A percentile compares a stretch with the other conserved stretches of the same genome.
These are phyloP conservation scores for Crithidia brevicula DNA, from an alignment of 208 protist genomes.

Conservation along the genomic window DNA sequence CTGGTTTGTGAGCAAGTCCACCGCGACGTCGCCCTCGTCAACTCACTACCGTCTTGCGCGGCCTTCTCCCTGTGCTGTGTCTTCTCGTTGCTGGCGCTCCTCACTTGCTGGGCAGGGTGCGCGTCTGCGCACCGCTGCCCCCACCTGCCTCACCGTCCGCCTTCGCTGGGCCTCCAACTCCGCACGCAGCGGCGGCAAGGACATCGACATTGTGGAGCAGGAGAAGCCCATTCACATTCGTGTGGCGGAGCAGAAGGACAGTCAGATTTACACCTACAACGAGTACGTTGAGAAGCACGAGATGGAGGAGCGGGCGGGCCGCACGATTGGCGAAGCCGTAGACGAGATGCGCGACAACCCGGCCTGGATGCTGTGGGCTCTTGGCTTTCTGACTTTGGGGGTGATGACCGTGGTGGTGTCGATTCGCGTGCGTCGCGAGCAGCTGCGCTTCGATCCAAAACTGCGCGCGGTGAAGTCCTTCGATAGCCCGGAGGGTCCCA, in stretches of 20 bases:
- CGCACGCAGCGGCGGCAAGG: conserved; percentile 58
- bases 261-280: conserved; percentile 80
- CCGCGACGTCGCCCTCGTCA: too few species aligned
- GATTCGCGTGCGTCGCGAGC: conserved; percentile 74
- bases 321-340: conserved; percentile 51
- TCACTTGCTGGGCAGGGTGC: neutral
- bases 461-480: conserved; percentile 77
- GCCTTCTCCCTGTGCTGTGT: too few species aligned
- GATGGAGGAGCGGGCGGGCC: conserved; percentile 42
- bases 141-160: neutral
- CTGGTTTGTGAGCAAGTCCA: neutral
- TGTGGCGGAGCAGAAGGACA: conserved; percentile 74
- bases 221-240: conserved; percentile 76
- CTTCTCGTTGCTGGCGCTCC: neutral
- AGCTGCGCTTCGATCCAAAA: conserved; percentile 79
- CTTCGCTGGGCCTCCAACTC: conserved; percentile 35
- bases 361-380: conserved; percentile 78
- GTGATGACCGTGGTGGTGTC: conserved; percentile 78
- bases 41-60: too few species aligned
- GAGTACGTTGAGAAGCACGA: conserved; percentile 84
- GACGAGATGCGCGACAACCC: conserved; percentile 77
- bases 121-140: too few species aligned
- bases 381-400: conserved; percentile 52
- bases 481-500: conserved; percentile 67
- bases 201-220: conserved; percentile 70